A percentile compares a stretch with the other conserved stretches of the same genome.
These are phyloP conservation scores for Prunus mume DNA, from an alignment of 306 rosid genomes.

Conservation along the genomic window DNA sequence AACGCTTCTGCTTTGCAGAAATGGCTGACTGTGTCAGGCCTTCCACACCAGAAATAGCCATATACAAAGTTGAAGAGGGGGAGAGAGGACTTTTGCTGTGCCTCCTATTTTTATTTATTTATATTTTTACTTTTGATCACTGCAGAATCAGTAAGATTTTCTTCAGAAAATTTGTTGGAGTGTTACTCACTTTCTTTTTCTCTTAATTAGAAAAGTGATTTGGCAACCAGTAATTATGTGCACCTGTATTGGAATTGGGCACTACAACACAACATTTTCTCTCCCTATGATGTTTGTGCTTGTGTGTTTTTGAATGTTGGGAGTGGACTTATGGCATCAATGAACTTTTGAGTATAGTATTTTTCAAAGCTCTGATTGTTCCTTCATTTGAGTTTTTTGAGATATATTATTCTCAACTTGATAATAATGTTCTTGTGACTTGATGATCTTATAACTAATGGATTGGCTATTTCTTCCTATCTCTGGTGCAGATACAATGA, in stretches of 20 bases:
- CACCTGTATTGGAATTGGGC: neutral
- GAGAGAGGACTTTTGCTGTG: slow-evolving; percentile 72
- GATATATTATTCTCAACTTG: neutral
- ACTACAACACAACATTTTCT: no score
- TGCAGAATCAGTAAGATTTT: slow-evolving; percentile 57
- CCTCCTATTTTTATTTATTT: slow-evolving; percentile 49
- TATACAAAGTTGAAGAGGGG: slow-evolving; percentile 73
- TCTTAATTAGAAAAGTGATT: neutral
- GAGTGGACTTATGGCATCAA: slow-evolving; percentile 65
- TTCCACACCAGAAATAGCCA: slow-evolving; percentile 86
- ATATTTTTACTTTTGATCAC: slow-evolving; percentile 45
- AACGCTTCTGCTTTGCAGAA: slow-evolving; percentile 67
- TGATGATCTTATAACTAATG: slow-evolving; percentile 9
- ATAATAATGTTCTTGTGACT: slow-evolving; percentile 13
- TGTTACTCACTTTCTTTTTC: neutral
- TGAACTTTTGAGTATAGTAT: slow-evolving; percentile 20
- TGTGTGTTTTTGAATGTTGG: slow-evolving; percentile 30
- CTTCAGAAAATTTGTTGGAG: slow-evolving; percentile 2
- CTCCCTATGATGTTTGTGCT: neutral
- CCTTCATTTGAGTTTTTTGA: slow-evolving; percentile 13
- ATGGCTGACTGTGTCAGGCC: slow-evolving; percentile 77
- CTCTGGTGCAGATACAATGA: no score
- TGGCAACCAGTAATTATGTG: neutral
- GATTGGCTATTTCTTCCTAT: slow-evolving; percentile 1
- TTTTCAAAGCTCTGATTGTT: slow-evolving; percentile 17